These are phyloP conservation scores for Akanthomyces dipterigenus DNA, from an alignment of 2,329 filamentous ascomycete genomes.

Conservation along the genomic window DNA sequence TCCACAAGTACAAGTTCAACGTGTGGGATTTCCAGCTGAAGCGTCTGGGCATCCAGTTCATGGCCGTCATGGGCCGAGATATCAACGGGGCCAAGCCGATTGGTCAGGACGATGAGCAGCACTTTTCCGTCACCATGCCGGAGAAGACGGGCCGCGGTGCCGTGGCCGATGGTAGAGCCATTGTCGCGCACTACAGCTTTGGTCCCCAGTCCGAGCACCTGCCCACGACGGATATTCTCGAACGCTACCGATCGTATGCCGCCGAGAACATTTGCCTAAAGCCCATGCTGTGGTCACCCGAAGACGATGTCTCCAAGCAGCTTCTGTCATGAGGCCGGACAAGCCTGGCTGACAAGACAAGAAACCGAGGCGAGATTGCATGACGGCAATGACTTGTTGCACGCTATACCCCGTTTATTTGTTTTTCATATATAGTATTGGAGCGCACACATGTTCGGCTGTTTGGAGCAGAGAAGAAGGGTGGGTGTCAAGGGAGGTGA, in stretches of 20 bases:
- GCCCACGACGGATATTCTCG: constrained; percentile 46
- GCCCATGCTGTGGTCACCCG: constrained; percentile 24
- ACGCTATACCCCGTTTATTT: neutral
- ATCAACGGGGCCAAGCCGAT: constrained; percentile 41
- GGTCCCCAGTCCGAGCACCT: constrained; percentile 32
- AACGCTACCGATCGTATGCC: constrained; percentile 46
- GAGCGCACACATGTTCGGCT: neutral
- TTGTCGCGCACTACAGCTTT: constrained; percentile 49
- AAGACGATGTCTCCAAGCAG: constrained; percentile 2
- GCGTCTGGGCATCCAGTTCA: constrained; percentile 47
- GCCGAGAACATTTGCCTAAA: constrained; percentile 41
- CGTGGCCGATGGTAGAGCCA: constrained; percentile 45
- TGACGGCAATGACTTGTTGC: neutral
- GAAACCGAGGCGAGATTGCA: neutral
- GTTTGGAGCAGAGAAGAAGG: neutral
- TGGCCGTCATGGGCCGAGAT: constrained; percentile 46
- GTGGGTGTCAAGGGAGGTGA: too few relatives aligned
- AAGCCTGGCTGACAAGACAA: neutral
- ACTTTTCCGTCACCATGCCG: constrained; percentile 33
- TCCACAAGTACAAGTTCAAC: constrained; percentile 42
- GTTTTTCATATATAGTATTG: neutral
- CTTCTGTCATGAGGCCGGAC: neutral
- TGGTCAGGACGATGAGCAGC: constrained; percentile 38
- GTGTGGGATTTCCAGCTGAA: constrained; percentile 42
- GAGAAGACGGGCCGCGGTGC: constrained; percentile 32